Percentiles rank a stretch among this genome's conserved stretches.
Conservation (phyloP, 192 early-diverging fungal genomes). For the Coemansia sp. region DNA sequence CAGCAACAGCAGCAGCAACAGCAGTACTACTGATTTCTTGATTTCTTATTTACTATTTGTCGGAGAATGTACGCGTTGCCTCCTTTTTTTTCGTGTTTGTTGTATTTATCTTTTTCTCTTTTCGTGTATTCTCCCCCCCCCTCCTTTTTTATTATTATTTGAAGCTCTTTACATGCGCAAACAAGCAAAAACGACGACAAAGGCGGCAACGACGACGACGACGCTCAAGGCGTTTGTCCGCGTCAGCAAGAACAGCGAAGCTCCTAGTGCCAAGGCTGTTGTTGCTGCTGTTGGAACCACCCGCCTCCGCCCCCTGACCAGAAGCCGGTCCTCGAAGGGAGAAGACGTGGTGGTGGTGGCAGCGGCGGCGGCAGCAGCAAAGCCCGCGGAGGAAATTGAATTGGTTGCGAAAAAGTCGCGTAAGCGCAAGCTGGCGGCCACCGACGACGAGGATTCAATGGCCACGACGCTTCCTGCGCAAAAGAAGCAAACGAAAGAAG, state of each 20-base stretch:
- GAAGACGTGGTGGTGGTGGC: too few species aligned
- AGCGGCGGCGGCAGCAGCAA: constrained; percentile 1
- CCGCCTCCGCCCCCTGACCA: constrained; percentile 35
- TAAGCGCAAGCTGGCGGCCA: constrained; percentile 46
- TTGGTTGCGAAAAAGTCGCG: constrained; percentile 1
- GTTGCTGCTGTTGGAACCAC: too few species aligned
- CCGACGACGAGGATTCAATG: background rate
- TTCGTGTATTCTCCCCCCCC: too few species aligned
- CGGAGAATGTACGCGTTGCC: too few species aligned
- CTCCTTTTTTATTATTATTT: too few species aligned
- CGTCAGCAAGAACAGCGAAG: constrained; percentile 47
- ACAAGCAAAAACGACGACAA: too few species aligned
- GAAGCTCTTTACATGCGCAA: background rate
- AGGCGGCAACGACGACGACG: too few species aligned
- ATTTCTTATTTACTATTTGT: too few species aligned
- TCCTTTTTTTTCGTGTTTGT: background rate
- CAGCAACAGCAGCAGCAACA: too few species aligned
- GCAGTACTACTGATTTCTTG: too few species aligned
- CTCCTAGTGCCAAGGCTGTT: constrained; percentile 12
- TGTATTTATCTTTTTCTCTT: constrained; percentile 5
- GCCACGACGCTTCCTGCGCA: background rate
- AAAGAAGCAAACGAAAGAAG: constrained; percentile 4
- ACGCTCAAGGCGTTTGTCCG: constrained; percentile 46
- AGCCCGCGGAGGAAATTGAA: background rate
- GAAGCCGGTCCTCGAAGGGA: constrained; percentile 33